Conservation (phyloP, 176 grass and related monocot species). For the Oryza brachyantha region DNA sequence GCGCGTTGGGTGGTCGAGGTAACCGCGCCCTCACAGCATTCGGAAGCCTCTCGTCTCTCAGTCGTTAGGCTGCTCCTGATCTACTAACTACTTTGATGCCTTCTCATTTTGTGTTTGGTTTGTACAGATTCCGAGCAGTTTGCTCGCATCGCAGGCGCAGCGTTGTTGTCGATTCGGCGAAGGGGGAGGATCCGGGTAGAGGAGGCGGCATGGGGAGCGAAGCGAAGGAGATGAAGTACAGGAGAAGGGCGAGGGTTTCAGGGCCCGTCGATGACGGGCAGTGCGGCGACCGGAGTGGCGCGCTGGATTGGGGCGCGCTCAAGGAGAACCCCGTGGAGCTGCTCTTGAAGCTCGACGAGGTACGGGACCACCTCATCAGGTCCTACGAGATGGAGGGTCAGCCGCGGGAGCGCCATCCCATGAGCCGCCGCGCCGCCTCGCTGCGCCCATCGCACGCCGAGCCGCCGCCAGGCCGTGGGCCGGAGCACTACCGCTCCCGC, state of each 20-base stretch:
- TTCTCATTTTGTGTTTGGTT: not conserved
- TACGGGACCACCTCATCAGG: slow-evolving; percentile 73
- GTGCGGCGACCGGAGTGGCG: slow-evolving; percentile 29
- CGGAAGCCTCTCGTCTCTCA: not conserved
- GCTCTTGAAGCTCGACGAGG: slow-evolving; percentile 74
- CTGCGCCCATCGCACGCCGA: slow-evolving; percentile 31
- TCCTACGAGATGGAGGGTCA: slow-evolving; percentile 57
- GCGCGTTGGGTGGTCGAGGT: slow-evolving; percentile 25
- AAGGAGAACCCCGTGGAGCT: slow-evolving; percentile 70
- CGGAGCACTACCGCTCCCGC: slow-evolving; percentile 19
- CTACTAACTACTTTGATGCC: no score
- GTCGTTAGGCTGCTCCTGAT: no score
- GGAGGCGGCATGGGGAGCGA: slow-evolving; percentile 41
- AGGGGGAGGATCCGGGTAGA: not conserved
- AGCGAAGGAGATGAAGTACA: slow-evolving; percentile 60
- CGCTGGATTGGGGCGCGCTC: slow-evolving; percentile 42
- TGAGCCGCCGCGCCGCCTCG: slow-evolving; percentile 27
- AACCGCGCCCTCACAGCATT: slow-evolving; percentile 3
- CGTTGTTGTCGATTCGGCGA: slow-evolving; percentile 7
- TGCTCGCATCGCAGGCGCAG: no score
- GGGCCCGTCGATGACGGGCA: slow-evolving; percentile 5
- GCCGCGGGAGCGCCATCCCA: slow-evolving; percentile 20
- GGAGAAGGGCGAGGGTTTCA: not conserved
- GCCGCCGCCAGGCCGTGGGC: slow-evolving; percentile 4
- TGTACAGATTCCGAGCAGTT: not conserved